Evolutionary conservation across 371 early-diverging fungal species (phyloP), one percentile per base, ranked within the genome.

Genomic region (Sporodiniella umbellata): DNA sequence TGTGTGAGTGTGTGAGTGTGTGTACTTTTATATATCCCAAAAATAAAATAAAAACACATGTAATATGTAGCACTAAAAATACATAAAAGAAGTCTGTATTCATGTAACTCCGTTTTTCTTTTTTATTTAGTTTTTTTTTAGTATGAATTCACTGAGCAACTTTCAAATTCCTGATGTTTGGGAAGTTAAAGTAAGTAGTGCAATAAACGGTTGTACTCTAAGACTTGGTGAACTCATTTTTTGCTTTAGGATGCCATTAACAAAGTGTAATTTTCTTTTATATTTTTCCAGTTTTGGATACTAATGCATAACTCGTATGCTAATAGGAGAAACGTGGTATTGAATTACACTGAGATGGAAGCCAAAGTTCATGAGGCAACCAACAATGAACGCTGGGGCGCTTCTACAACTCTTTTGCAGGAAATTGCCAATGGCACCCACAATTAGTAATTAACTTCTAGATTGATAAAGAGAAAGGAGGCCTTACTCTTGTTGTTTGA

Each of bases 351-450:
- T 48, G 93, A 93, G 64, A 85, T 88, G 83, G 93, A 93, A 66
- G 79, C 85, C 53, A 93, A 93, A 52, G 90, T 93, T 24, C 81
- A 86, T 57, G 91, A 92, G 54, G 93, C 92, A 4, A 92, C 93
- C 5, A 87, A 83, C 51, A 81, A 83, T 48, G 93, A 91, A 46
- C 79, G 88, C 10, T 92, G 96, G 98, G 96, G 96, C 23, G 95
- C 96, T 17, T 85, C 90, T 23, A 88, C 90, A 30, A 93, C 95
- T 4, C 70, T 92, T 21, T 94, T 95, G 92, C 79, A 80, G 51
- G 93, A 93, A 57, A 86, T 94, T 62, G 88, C 94, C 21, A 83
- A 89, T 61, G 94, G 81, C 12, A 92, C 94, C 10, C 75, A 79
- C 62, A 81, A 87, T 75, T 86, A 85, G 88, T 88, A 82, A 58